phyloP scores from a whole-genome alignment of 2,329 filamentous ascomycete genomes.

The Calycina herbarum region DNA sequence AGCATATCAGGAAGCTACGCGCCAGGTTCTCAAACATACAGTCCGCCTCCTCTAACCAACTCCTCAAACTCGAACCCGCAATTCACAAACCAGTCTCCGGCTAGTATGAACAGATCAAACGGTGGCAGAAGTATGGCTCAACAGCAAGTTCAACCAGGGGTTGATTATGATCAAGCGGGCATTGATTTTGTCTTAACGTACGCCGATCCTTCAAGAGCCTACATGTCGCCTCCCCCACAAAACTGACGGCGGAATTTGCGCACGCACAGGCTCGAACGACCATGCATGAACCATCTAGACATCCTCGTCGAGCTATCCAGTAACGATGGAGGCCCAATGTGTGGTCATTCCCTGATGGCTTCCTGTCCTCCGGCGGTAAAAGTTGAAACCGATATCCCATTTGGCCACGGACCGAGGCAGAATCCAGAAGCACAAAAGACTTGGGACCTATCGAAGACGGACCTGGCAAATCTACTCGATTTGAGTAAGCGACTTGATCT shows the following conservation, averaged over 20 bases:
- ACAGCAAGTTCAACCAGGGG: constrained; percentile 39
- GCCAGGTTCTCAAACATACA: constrained; percentile 42
- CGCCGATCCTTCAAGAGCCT: constrained; percentile 62
- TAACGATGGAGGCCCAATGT: constrained; percentile 65
- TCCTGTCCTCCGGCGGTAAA: constrained; percentile 68
- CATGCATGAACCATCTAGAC: constrained; percentile 89
- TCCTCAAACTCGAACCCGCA: constrained; percentile 24
- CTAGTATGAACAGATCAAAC: neutral
- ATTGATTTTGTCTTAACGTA: constrained; percentile 93
- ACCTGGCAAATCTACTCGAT: constrained; percentile 79
- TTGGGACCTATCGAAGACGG: constrained; percentile 74
- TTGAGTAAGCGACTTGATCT: constrained; percentile 80
- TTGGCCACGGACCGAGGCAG: constrained; percentile 44
- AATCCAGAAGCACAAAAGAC: constrained; percentile 52
- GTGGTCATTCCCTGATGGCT: constrained; percentile 92
- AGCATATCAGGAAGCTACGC: constrained; percentile 66
- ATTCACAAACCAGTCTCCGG: constrained; percentile 11
- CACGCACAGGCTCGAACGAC: constrained; percentile 72
- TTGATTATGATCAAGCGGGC: constrained; percentile 79
- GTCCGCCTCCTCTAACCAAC: constrained; percentile 31
- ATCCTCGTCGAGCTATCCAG: constrained; percentile 65
- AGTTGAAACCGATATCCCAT: constrained; percentile 52
- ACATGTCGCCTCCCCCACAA: constrained; percentile 64
- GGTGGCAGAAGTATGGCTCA: constrained; percentile 30
- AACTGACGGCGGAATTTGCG: constrained; percentile 44